Evolutionary conservation across 129 eudicot genomes (phyloP).

Genomic region (Pulicaria dysenterica): DNA sequence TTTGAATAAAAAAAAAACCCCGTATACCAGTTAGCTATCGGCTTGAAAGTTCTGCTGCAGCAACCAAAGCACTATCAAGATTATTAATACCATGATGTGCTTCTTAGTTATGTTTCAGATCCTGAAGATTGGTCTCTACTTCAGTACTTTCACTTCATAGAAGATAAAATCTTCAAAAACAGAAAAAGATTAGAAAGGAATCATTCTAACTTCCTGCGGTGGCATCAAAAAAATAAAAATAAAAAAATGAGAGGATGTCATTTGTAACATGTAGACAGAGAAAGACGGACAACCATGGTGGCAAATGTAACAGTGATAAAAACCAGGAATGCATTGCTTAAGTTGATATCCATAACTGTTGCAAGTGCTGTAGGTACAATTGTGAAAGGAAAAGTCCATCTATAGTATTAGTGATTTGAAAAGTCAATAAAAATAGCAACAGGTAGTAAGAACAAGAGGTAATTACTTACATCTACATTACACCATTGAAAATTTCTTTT

Average conservation of each 20-base stretch:
- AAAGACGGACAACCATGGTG: constrained; percentile 78
- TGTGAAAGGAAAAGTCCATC: constrained; percentile 95
- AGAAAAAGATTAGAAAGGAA: constrained; percentile 11
- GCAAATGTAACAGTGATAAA: constrained; percentile 96
- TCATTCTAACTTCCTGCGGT: constrained; percentile 3
- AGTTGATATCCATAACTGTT: constrained; percentile 94
- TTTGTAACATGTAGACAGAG: constrained; percentile 17
- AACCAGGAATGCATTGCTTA: constrained; percentile 95
- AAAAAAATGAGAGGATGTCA: constrained; percentile 3
- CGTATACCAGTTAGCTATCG: constrained; percentile 79
- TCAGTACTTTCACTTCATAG: no score
- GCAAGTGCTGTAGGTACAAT: constrained; percentile 93
- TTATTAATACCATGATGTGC: constrained; percentile 94
- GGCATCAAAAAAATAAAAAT: background rate
- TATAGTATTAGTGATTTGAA: constrained; percentile 81
- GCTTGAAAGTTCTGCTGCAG: constrained; percentile 80
- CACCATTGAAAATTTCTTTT: background rate
- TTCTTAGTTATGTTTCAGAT: constrained; percentile 83
- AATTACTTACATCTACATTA: background rate
- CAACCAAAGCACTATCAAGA: constrained; percentile 80
- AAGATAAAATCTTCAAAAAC: no score
- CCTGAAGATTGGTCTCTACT: constrained; percentile 83
- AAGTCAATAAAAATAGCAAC: constrained; percentile 48
- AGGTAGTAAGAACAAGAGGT: constrained; percentile 3
- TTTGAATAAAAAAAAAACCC: background rate